Conservation (phyloP, 257 asterid genomes). For the Echites panduratus region DNA sequence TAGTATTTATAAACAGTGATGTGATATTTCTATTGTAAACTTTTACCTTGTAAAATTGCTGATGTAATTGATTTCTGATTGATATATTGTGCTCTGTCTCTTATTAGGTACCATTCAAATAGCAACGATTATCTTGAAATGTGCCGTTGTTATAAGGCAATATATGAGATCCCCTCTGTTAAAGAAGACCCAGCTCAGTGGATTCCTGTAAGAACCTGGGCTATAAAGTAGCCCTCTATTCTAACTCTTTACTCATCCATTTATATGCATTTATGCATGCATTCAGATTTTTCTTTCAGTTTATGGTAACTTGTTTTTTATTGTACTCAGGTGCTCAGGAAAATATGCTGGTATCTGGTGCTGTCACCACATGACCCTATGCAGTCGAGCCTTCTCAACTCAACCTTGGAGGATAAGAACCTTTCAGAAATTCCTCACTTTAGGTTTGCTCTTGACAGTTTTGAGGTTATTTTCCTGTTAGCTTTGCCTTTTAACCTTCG, state of each 20-base stretch:
- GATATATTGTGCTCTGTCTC: slow-evolving; percentile 8
- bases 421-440: slow-evolving; percentile 90
- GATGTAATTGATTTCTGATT: background rate
- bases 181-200: slow-evolving; percentile 81
- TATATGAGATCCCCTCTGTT: slow-evolving; percentile 84
- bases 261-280: background rate
- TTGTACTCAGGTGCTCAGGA: slow-evolving; percentile 66
- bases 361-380: slow-evolving; percentile 88
- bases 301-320: background rate
- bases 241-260: background rate
- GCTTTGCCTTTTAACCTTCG: background rate
- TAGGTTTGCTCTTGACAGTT: slow-evolving; percentile 33
- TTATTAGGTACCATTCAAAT: slow-evolving; percentile 67
- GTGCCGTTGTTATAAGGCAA: slow-evolving; percentile 93
- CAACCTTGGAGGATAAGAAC: slow-evolving; percentile 91
- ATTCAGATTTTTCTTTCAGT: background rate
- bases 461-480: background rate
- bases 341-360: slow-evolving; percentile 93
- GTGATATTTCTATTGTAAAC: background rate
- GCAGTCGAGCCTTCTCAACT: slow-evolving; percentile 96
- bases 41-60: background rate
- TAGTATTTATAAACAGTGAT: background rate
- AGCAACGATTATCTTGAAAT: slow-evolving; percentile 92
- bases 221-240: background rate
- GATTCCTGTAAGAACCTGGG: slow-evolving; percentile 55